Base-by-base conservation (phyloP, 169 alveolate genomes). In the Eimeria necatrix region DNA sequence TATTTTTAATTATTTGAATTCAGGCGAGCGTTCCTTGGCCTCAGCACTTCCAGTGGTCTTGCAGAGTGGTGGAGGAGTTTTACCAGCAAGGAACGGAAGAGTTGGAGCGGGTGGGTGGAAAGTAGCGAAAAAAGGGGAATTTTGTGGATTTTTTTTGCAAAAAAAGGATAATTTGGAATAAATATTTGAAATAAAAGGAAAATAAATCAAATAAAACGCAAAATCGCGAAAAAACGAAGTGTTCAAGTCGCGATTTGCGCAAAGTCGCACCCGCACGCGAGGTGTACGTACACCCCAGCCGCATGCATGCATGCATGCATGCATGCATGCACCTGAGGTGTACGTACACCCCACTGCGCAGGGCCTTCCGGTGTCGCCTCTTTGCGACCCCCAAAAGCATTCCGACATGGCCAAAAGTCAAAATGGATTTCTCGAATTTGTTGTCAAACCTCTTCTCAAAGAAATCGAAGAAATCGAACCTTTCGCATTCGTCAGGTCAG, bases 301-400 rank as follows among this genome's bases (percentile, higher is more conserved):
- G 85, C 56, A 74, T 74, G 85, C 59, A 48, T 74, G 85, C 85
- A 74, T 26, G 48, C 78, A 68, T 68, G 85, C 85, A 74, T 74
- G 85, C 85, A 74, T 41, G 85, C 59, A 20, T 20, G 59, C 85
- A 74, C 0, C 9, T 46, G 59, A 51, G 85, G 52, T 32, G 41
- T 32, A 32, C 41, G 41, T 32, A 32, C 41, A 32, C 41, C 41
- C 41, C 68, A 18, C 68, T 56, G 12, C 32, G n/a, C n/a, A 68
- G 78, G 97, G 97, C 9, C 95, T 98, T 18, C 98, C 98, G 10
- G 95, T 98, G n/a, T 97, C 98, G 12, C 98, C 98, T 87, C 95
- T 98, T 53, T 98, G 99, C 96, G 98, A 98, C 88, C 95, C 98
- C 84, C 98, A 97, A 20, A 95, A 98, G 51, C 97, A 98, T 41